Percentiles rank a stretch among this genome's conserved stretches.
Evolutionary conservation across 371 early-diverging fungal genomes (phyloP).

Genomic region (Mucor racemosus): DNA sequence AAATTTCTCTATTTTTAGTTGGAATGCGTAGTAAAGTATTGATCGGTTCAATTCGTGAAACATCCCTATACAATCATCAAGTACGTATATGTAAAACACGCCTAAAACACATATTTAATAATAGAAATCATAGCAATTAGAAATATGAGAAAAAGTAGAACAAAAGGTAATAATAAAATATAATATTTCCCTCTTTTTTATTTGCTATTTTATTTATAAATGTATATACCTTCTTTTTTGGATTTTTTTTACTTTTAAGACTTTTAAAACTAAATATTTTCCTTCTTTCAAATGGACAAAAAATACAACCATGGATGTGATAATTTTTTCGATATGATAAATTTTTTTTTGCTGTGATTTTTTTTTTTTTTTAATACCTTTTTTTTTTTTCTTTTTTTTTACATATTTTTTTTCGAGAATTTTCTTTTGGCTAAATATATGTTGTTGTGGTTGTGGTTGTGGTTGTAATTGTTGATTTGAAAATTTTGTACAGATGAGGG

Average conservation of each 20-base stretch:
- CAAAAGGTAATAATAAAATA: not conserved
- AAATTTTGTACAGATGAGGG: constrained; percentile 4
- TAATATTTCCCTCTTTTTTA: not conserved
- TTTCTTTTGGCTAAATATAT: not conserved
- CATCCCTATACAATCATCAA: too few species aligned
- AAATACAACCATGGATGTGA: not conserved
- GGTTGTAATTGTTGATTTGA: not conserved
- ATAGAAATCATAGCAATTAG: not conserved
- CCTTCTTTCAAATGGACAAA: not conserved
- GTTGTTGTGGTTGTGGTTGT: not conserved
- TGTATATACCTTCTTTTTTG: not conserved
- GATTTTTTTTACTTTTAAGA: not conserved
- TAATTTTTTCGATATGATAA: not conserved
- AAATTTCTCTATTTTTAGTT: too few species aligned
- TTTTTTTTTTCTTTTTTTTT: not conserved
- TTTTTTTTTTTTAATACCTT: constrained; percentile 6
- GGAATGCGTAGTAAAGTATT: too few species aligned
- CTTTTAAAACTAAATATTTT: constrained; percentile 7
- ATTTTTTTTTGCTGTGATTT: not conserved
- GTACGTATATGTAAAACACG: not conserved
- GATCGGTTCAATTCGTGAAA: too few species aligned
- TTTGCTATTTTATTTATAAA: constrained; percentile 4
- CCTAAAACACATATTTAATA: not conserved
- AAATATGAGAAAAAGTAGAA: not conserved
- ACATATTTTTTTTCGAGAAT: not conserved